Evolutionary conservation across 176 grass and related monocot species (phyloP).

Genomic region (Zea mays): DNA sequence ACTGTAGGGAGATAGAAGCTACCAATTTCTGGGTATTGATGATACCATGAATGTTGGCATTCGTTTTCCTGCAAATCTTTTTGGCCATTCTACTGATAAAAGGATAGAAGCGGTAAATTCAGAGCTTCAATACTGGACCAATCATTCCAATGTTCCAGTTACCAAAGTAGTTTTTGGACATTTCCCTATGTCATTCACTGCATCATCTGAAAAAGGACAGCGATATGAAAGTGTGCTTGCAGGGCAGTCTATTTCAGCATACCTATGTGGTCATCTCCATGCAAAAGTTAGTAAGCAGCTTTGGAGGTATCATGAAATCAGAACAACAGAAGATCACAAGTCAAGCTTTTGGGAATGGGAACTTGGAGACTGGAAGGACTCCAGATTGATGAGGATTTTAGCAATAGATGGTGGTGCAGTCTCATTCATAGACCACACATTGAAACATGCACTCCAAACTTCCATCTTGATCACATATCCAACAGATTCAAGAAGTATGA

Average conservation of each 20-base stretch:
- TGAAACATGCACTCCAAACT: constrained; percentile 51
- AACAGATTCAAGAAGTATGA: constrained; percentile 88
- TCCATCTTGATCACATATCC: constrained; percentile 76
- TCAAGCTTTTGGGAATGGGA: constrained; percentile 93
- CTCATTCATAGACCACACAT: constrained; percentile 62
- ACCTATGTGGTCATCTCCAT: constrained; percentile 87
- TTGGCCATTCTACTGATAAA: constrained; percentile 75
- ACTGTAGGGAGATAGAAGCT: constrained; percentile 76
- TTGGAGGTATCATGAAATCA: constrained; percentile 67
- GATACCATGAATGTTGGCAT: constrained; percentile 78
- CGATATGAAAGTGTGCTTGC: constrained; percentile 69
- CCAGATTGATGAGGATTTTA: constrained; percentile 77
- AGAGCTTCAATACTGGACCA: constrained; percentile 61
- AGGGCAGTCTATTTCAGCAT: constrained; percentile 62
- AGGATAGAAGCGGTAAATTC: constrained; percentile 59
- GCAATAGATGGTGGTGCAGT: constrained; percentile 73
- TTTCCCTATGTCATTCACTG: constrained; percentile 85
- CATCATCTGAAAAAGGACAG: constrained; percentile 50
- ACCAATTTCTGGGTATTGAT: constrained; percentile 86
- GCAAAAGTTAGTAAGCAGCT: constrained; percentile 66
- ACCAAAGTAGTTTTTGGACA: constrained; percentile 81
- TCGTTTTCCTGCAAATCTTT: constrained; percentile 82
- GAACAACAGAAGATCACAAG: constrained; percentile 31
- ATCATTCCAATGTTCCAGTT: constrained; percentile 46
- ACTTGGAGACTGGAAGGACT: constrained; percentile 95